Conservation (phyloP, 78 protist genomes). For the Dictyostelium firmibasis region DNA sequence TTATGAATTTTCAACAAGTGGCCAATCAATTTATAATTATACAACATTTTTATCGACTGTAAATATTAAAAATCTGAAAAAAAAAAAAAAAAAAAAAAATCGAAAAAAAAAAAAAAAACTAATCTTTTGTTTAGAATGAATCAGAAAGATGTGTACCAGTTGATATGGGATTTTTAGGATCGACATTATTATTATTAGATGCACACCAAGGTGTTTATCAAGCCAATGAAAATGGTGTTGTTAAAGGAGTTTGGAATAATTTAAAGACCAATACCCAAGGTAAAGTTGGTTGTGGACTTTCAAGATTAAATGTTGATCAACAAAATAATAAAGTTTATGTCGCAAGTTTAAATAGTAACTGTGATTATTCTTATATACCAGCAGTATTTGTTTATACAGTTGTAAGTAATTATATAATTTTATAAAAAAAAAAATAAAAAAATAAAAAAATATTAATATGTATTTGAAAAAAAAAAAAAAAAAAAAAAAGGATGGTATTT, state of each 20-base stretch:
- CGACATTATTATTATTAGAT: slow-evolving; percentile 38
- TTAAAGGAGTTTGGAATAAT: slow-evolving; percentile 37
- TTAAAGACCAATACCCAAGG: not conserved
- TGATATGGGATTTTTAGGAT: slow-evolving; percentile 50
- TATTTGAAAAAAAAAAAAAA: not conserved
- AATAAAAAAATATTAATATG: too few species aligned
- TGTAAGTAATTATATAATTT: slow-evolving; percentile 1
- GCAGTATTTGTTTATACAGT: slow-evolving; percentile 56
- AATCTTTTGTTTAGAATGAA: not conserved
- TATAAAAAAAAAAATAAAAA: too few species aligned
- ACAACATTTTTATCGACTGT: slow-evolving; percentile 29
- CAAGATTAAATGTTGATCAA: slow-evolving; percentile 37
- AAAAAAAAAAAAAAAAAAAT: not conserved
- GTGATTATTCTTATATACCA: slow-evolving; percentile 5
- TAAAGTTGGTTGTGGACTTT: slow-evolving; percentile 17
- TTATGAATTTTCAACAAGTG: slow-evolving; percentile 10
- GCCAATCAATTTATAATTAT: slow-evolving; percentile 26
- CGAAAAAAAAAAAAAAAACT: too few species aligned
- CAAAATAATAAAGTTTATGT: slow-evolving; percentile 15
- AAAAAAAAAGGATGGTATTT: not conserved
- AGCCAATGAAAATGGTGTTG: not conserved
- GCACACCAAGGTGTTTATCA: slow-evolving; percentile 42
- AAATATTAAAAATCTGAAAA: not conserved
- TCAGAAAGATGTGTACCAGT: slow-evolving; percentile 33
- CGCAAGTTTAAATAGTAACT: slow-evolving; percentile 6